phyloP scores from a whole-genome alignment of 257 asterid genomes.

The Echium plantagineum region DNA sequence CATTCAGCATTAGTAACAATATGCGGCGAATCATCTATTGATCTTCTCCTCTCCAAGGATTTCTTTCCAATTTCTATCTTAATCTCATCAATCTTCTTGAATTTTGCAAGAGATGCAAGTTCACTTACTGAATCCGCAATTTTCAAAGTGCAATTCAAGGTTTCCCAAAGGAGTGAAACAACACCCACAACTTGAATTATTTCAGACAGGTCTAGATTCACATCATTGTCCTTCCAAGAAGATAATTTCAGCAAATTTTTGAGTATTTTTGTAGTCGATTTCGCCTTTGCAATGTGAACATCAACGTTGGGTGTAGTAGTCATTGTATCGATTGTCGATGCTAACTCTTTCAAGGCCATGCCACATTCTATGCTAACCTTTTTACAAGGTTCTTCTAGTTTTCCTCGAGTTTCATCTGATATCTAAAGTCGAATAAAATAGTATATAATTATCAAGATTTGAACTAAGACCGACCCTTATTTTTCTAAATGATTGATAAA shows the following conservation, averaged over 20 bases:
- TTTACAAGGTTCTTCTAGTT: slow-evolving; percentile 31
- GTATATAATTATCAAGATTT: no score
- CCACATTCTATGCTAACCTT: slow-evolving; percentile 39
- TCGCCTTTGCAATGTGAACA: slow-evolving; percentile 18
- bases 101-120: slow-evolving; percentile 34
- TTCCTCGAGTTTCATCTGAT: slow-evolving; percentile 20
- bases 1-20: slow-evolving; percentile 20
- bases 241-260: slow-evolving; percentile 19
- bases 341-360: slow-evolving; percentile 30
- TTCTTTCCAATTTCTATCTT: slow-evolving; percentile 3
- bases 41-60: slow-evolving; percentile 17
- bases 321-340: slow-evolving; percentile 33
- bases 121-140: slow-evolving; percentile 33
- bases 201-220: slow-evolving; percentile 9
- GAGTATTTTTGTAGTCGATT: slow-evolving; percentile 24
- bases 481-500: no score
- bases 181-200: slow-evolving; percentile 27
- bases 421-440: slow-evolving; percentile 14
- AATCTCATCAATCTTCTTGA: slow-evolving; percentile 31
- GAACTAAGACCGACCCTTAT: no score
- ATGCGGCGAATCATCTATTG: slow-evolving; percentile 28
- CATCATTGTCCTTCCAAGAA: slow-evolving; percentile 20
- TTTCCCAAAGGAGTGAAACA: slow-evolving; percentile 36
- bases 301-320: slow-evolving; percentile 19
- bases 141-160: slow-evolving; percentile 31